Evolutionary conservation across 2,329 filamentous ascomycete species (phyloP), one percentile per base, ranked within the genome.

Genomic region (Elsinoe necatrix): DNA sequence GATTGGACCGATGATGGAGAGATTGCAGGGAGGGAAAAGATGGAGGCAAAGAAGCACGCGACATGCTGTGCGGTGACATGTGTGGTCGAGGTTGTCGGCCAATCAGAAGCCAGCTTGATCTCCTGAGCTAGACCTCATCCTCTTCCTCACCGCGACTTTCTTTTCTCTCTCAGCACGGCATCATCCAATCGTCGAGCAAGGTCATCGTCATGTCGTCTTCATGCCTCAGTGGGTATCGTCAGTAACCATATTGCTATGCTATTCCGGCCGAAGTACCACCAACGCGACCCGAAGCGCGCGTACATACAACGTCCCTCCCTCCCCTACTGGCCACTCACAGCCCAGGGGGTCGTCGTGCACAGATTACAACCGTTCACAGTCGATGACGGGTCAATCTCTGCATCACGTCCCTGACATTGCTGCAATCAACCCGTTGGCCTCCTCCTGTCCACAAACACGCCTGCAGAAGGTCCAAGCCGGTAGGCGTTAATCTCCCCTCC

Each of bases 381-480:
- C 54, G 54, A 56, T 47, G 31, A 34, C 25, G 21, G 41, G 18
- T 27, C 54, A 56, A 56, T 56, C 54, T 56, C 54, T 56, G 37
- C 42, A 34, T 34, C 48, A 45, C 21, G 37, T 56, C 25, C n/a
- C 18, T 47, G 41, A 56, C 54, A 56, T 56, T 56, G 34, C 54
- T 25, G 54, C 54, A 56, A 56, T 56, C 54, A 56, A 56, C 54
- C 54, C 54, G 54, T 56, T 56, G 18, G 27, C 37, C 27, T 27
- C 54, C 54, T 56, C 54, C 54, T 56, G 42, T 56, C 54, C 54
- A 56, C 54, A 56, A 56, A 56, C 54, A 56, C 29, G 39, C 54
- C 54, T 23, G 25, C 35, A 23, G 35, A 18, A 55, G 37, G 14
- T 21, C 23, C 27, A 21, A n/a, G 54, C 27, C 37, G 41, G 21